Evolutionary conservation across 1,284 basidiomycete genomes (phyloP), one percentile per base, ranked within the genome.

Genomic region (Ustilago bromivora): DNA sequence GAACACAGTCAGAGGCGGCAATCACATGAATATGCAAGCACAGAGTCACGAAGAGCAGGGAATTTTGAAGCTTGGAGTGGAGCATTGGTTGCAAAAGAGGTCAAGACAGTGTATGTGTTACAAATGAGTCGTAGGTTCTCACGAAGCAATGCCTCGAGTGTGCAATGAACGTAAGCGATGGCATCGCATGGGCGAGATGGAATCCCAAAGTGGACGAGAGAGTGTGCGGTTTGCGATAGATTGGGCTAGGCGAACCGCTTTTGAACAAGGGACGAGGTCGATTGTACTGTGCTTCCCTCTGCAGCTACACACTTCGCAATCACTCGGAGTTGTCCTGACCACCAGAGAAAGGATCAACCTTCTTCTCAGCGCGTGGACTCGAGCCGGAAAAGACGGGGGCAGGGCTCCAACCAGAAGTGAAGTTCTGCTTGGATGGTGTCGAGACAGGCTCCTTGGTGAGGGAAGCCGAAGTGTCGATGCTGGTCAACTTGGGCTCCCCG

Each of bases 391-490:
- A 72, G 57, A 72, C 61, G 32, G 71, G 71, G 7, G 71, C 71
- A 31, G 71, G 71, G 56, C 66, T 75, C 66, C 66, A 69, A 10
- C 55, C 62, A n/a, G 63, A 66, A 31, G 59, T 66, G 56, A 67
- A 61, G 53, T 61, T 67, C 28, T 63, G 71, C 71, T 72, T 72
- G 46, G 70, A 67, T 23, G 70, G 70, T 28, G 70, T 56, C 19
- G 69, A 49, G 56, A 36, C 34, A 3, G 58, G 15, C 38, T 58
- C 55, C 47, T 35, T 57, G 40, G 57, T 57, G 52, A 46, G 32
- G 8, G 58, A 46, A 19, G 70, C 58, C 19, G 66, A 69, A 9
- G 67, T 70, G 64, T 75, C 72, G 60, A 75, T 66, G 66, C 23
- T 56, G 28, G 59, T 40, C 31, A 56, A 41, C 65, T 67, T 67